A percentile compares a stretch with the other conserved stretches of the same genome.
Evolutionary conservation across 257 asterid genomes (phyloP).

Genomic region (Ophiorrhiza pumila): DNA sequence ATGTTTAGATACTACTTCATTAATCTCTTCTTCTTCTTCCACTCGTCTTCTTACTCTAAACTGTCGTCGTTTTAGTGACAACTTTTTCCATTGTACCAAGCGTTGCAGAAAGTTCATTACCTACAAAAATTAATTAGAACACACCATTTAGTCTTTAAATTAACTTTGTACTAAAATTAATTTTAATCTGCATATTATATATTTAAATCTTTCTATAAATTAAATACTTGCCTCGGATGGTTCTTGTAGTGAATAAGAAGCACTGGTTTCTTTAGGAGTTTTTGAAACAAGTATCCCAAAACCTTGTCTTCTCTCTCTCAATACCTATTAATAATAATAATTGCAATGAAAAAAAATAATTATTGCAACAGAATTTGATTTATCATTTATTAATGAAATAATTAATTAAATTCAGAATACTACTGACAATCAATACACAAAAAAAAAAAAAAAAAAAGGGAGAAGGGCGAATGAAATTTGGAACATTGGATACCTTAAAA

Average conservation of each 20-base stretch:
- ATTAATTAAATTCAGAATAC: not conserved
- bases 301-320: constrained; percentile 78
- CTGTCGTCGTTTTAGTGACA: constrained; percentile 33
- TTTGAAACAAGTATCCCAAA: constrained; percentile 86
- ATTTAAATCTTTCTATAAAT: no score
- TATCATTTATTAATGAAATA: no score
- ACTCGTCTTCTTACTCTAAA: constrained; percentile 42
- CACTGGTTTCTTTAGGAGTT: constrained; percentile 73
- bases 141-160: no score
- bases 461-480: no score
- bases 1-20: constrained; percentile 37
- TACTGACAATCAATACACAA: no score
- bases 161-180: no score
- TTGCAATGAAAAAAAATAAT: not conserved
- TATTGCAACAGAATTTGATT: not conserved
- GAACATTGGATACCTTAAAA: constrained; percentile 57
- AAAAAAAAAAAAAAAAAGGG: not conserved
- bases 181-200: no score
- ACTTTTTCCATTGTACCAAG: constrained; percentile 61
- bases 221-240: constrained; percentile 78
- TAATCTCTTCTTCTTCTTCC: constrained; percentile 48
- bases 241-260: constrained; percentile 80
- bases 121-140: constrained; percentile 19
- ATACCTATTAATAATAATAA: constrained; percentile 43
- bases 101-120: constrained; percentile 76